A percentile compares a stretch with the other conserved stretches of the same genome.
Evolutionary conservation across 768 basidiomycete genomes (phyloP).

Genomic region (Lentinula detonsa): DNA sequence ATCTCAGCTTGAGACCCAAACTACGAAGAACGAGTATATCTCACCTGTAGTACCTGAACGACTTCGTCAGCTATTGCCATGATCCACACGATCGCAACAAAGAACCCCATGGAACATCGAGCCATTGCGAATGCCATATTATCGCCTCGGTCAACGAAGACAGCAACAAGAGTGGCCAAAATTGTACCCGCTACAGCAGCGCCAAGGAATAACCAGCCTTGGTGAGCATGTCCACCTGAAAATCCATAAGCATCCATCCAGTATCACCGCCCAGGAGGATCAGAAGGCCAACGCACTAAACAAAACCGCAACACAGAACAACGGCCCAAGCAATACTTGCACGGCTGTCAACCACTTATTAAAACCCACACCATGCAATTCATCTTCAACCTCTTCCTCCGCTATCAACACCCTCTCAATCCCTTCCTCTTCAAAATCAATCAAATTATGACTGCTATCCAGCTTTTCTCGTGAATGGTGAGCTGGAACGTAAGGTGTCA

Average conservation of each 20-base stretch:
- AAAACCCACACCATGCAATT: conserved; percentile 57
- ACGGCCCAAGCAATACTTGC: conserved; percentile 79
- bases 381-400: conserved; percentile 68
- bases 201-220: conserved; percentile 48
- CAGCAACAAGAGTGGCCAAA: conserved; percentile 47
- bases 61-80: conserved; percentile 98
- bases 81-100: conserved; percentile 92
- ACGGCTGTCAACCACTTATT: conserved; percentile 82
- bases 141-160: conserved; percentile 55
- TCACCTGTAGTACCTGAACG: conserved; percentile 81
- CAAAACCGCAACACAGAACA: conserved; percentile 71
- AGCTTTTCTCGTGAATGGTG: conserved; percentile 34
- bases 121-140: conserved; percentile 54
- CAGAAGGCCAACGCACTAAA: conserved; percentile 50
- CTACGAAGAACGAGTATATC: conserved; percentile 10
- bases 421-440: conserved; percentile 75
- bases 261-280: background rate
- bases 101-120: conserved; percentile 87
- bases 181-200: conserved; percentile 49
- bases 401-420: conserved; percentile 64
- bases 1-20: conserved; percentile 6
- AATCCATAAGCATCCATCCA: conserved; percentile 7
- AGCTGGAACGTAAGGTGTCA: conserved; percentile 43
- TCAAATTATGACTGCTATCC: conserved; percentile 38
- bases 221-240: conserved; percentile 39